These are phyloP conservation scores for Ustilago xerochloae DNA, from an alignment of 1,284 basidiomycete species.

Conservation along the genomic window DNA sequence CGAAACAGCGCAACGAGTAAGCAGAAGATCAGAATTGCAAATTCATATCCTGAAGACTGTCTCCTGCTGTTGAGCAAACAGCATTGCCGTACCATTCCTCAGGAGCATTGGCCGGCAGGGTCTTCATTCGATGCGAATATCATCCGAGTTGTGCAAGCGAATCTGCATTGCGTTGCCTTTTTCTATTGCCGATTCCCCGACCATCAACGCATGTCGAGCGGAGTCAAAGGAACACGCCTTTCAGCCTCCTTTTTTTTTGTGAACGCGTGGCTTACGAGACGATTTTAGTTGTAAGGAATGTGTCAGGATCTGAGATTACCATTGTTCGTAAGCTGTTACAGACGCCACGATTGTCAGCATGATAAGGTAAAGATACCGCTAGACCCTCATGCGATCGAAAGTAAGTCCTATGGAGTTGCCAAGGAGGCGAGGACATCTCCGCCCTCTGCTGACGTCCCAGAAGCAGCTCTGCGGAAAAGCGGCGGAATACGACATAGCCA, in stretches of 20 bases:
- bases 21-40: background rate
- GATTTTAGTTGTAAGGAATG: no score
- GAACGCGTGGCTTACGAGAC: background rate
- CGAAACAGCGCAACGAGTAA: background rate
- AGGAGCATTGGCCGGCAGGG: constrained; percentile 9
- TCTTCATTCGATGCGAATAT: background rate
- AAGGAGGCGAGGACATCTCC: no score
- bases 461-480: no score
- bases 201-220: background rate
- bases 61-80: no score
- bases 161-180: background rate
- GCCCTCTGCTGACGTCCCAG: no score
- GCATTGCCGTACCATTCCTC: background rate
- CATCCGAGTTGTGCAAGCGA: constrained; percentile 7
- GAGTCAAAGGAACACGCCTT: background rate
- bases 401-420: no score
- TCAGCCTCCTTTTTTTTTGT: no score
- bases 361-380: background rate
- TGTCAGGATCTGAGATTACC: background rate
- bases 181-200: constrained; percentile 2
- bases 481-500: no score
- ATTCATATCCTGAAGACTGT: background rate
- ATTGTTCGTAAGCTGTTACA: background rate
- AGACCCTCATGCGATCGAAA: background rate
- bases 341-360: no score